phyloP scores from a whole-genome alignment of 2,329 filamentous ascomycete genomes.

The Parascedosporium putredinis region DNA sequence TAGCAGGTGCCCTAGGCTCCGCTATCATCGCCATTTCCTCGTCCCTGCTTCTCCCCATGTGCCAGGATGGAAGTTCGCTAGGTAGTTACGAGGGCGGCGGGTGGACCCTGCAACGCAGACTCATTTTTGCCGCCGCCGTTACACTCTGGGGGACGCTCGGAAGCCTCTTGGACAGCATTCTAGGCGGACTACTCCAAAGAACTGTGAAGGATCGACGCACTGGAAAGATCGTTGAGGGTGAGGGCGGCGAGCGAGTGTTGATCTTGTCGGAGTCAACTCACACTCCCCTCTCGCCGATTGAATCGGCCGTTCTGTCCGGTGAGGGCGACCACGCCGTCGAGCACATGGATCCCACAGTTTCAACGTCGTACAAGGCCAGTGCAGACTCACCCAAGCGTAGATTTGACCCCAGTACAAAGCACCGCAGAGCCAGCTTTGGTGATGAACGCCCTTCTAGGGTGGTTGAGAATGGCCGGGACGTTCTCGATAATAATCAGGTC shows the following conservation, averaged over 20 bases:
- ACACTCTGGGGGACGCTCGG: constrained; percentile 67
- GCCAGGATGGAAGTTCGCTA: constrained; percentile 29
- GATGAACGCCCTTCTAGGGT: constrained; percentile 49
- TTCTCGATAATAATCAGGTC: constrained; percentile 91
- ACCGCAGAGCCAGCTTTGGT: constrained; percentile 41
- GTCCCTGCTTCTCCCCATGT: constrained; percentile 60
- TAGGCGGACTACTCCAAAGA: constrained; percentile 76
- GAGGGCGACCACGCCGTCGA: constrained; percentile 34
- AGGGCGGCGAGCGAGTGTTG: constrained; percentile 55
- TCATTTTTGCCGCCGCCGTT: constrained; percentile 43
- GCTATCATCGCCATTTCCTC: constrained; percentile 58
- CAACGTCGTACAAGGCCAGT: constrained; percentile 10
- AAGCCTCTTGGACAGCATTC: constrained; percentile 75
- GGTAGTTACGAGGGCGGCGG: constrained; percentile 29
- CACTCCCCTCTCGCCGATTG: not conserved
- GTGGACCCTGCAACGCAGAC: constrained; percentile 38
- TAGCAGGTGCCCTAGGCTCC: constrained; percentile 64
- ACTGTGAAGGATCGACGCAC: constrained; percentile 75
- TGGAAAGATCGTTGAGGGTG: constrained; percentile 83
- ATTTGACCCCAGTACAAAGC: constrained; percentile 39
- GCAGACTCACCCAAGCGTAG: constrained; percentile 26
- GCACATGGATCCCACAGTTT: constrained; percentile 17
- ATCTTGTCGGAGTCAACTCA: not conserved
- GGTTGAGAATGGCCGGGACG: constrained; percentile 56
- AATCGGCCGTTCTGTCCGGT: constrained; percentile 29